Evolutionary conservation across 768 basidiomycete species (phyloP), one percentile per base, ranked within the genome.

Genomic region (Mycena maculata): DNA sequence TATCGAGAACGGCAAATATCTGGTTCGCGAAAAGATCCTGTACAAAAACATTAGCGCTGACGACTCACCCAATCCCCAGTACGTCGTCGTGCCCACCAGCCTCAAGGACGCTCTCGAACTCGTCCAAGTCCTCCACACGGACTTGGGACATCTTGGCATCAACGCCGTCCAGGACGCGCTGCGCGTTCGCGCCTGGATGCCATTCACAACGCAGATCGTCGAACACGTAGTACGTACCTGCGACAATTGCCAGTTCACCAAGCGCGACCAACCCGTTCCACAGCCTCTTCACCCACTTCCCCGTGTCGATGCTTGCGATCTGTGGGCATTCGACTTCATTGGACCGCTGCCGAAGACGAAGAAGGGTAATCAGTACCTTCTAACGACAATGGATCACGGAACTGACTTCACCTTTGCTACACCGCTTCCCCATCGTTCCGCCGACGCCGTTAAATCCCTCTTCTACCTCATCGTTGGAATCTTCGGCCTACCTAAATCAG

Each of bases 231-330:
- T 74, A 33, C 30, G 48, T 36, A 62, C 65, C 61, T 74, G 73
- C 63, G 45, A 74, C 25, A 15, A 55, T 3, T 74, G 73, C 48
- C 73, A 74, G 28, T 74, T 74, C 55, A 60, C 58, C 11, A 67
- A 70, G 50, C 69, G 65, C 9, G 64, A 69, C 33, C n/a, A 60
- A 31, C 15, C 49, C 6, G 33, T 45, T 9, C 44, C 50, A 10
- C 73, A 74, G 63, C 69, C 69, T 2, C 60, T 74, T 27, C 71
- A 70, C 41, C 73, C 71, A 2, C 56, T 74, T 30, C 73, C 73
- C 18, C 69, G 69, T 22, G 48, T 65, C 36, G 63, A 65, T 15
- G 70, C 68, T 27, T 62, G 69, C 20, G 69, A 72, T 49, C 41
- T 67, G 12, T 72, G 71, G 69, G 50, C 73, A 2, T 72, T 72